Evolutionary conservation across 2,329 filamentous ascomycete genomes (phyloP).

Genomic region (Aspergillus felis): DNA sequence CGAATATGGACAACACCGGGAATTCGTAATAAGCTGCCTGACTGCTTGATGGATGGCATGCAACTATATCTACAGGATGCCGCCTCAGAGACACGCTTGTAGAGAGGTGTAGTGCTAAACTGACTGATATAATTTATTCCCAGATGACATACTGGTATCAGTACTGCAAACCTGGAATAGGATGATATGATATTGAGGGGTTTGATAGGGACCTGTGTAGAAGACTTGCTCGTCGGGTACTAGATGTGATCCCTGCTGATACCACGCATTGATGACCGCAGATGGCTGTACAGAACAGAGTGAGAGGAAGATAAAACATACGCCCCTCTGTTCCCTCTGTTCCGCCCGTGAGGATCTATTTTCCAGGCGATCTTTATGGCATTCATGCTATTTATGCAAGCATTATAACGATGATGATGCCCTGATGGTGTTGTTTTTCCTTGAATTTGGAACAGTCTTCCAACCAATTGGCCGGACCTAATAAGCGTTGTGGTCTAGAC

Average conservation of each 20-base stretch:
- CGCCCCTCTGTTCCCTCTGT: background rate
- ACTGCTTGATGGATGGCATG: background rate
- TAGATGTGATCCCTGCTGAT: background rate
- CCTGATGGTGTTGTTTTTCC: conserved; percentile 1
- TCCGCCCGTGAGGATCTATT: background rate
- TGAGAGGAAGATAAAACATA: background rate
- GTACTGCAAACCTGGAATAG: background rate
- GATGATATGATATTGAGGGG: background rate
- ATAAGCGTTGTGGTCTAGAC: conserved; percentile 3
- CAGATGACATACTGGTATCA: background rate
- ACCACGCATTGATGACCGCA: background rate
- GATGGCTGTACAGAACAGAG: background rate
- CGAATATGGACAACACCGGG: background rate
- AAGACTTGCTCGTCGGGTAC: background rate
- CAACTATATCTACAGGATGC: background rate
- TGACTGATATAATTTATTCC: background rate
- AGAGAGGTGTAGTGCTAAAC: background rate
- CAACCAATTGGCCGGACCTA: conserved; percentile 12
- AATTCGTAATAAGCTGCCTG: background rate
- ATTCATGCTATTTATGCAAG: background rate
- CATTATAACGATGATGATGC: background rate
- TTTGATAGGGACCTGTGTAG: background rate
- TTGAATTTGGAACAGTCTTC: conserved; percentile 16
- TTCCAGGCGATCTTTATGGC: background rate
- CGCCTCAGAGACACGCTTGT: background rate